phyloP scores from a whole-genome alignment of 2,329 filamentous ascomycete genomes.

The Botrytis deweyae region DNA sequence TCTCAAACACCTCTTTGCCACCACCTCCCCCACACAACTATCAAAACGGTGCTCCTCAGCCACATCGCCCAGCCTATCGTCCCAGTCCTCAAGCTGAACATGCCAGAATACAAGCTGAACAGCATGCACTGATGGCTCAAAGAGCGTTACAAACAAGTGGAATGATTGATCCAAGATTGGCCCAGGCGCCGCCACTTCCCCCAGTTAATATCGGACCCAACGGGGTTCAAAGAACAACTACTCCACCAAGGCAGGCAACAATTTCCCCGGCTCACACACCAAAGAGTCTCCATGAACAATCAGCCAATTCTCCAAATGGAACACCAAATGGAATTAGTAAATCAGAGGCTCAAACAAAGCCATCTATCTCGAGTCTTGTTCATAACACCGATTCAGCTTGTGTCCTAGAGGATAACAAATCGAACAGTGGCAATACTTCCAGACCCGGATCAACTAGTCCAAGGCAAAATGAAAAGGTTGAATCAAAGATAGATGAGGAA shows the following conservation, averaged over 20 bases:
- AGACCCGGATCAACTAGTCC: constrained; percentile 35
- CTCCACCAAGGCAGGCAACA: constrained; percentile 29
- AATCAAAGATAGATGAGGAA: constrained; percentile 41
- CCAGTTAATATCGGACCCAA: constrained; percentile 28
- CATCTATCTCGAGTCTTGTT: constrained; percentile 38
- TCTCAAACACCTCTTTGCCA: constrained; percentile 40
- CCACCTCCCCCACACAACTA: constrained; percentile 33
- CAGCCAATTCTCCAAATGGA: constrained; percentile 25
- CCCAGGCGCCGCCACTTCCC: constrained; percentile 23
- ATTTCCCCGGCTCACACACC: constrained; percentile 12
- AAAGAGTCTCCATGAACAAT: constrained; percentile 22
- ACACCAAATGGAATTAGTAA: constrained; percentile 23
- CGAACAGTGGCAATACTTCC: constrained; percentile 36
- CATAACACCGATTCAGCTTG: constrained; percentile 36
- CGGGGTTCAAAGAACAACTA: constrained; percentile 25
- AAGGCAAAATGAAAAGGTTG: constrained; percentile 32
- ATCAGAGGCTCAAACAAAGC: constrained; percentile 37
- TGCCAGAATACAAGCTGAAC: constrained; percentile 38
- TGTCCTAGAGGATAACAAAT: constrained; percentile 37
- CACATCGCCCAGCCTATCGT: constrained; percentile 34
- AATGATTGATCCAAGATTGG: constrained; percentile 32
- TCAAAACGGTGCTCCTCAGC: constrained; percentile 26
- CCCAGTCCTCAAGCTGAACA: constrained; percentile 44
- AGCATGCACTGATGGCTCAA: constrained; percentile 39
- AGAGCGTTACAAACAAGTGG: constrained; percentile 30